Evolutionary conservation across 164 flowering plant genomes (phyloP).

Genomic region (Tinospora cordifolia): DNA sequence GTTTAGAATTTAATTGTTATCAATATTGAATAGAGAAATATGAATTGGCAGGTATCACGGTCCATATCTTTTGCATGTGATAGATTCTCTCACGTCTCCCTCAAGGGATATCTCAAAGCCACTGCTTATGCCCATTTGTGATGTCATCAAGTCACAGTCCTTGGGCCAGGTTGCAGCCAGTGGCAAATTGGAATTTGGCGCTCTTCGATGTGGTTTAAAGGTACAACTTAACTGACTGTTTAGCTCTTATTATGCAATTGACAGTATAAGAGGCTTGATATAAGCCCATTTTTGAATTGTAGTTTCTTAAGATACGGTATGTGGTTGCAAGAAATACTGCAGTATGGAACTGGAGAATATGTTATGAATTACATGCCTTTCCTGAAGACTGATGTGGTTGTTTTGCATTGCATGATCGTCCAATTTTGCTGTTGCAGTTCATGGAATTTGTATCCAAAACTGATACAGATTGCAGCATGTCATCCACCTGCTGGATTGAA

Average conservation of each 20-base stretch:
- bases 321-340: too few relatives aligned
- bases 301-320: too few relatives aligned
- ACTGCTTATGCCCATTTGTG: constrained; percentile 85
- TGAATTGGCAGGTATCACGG: constrained; percentile 75
- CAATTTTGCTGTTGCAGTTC: too few relatives aligned
- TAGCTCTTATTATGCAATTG: not conserved
- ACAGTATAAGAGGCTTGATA: not conserved
- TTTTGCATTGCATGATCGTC: too few relatives aligned
- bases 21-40: not conserved
- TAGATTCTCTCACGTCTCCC: constrained; percentile 76
- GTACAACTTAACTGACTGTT: constrained; percentile 25
- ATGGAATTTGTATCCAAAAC: too few relatives aligned
- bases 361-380: too few relatives aligned
- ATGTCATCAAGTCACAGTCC: constrained; percentile 54
- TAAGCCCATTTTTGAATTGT: too few relatives aligned
- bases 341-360: too few relatives aligned
- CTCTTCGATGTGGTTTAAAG: constrained; percentile 72
- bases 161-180: constrained; percentile 62
- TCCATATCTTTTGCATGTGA: constrained; percentile 64
- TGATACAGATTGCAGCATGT: too few relatives aligned
- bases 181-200: constrained; percentile 94
- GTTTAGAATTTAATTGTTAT: too few relatives aligned
- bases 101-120: constrained; percentile 73
- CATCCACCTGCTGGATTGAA: too few relatives aligned
- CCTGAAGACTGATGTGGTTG: too few relatives aligned